A percentile compares a stretch with the other conserved stretches of the same genome.
phyloP scores from a whole-genome alignment of 495 filamentous ascomycete genomes.

The Pyronema domesticum region DNA sequence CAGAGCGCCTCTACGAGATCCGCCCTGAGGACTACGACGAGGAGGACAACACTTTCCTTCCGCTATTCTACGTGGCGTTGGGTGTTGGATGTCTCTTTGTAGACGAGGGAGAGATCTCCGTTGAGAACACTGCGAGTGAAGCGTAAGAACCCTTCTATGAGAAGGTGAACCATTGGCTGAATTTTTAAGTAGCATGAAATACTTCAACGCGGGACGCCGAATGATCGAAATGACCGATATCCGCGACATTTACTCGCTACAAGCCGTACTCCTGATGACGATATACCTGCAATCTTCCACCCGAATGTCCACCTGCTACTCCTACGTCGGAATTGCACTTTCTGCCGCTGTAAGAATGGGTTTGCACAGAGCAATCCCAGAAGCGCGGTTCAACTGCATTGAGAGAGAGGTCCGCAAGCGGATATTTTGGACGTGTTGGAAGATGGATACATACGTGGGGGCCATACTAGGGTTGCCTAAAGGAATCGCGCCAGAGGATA shows the following conservation, averaged over 20 bases:
- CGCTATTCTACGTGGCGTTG: constrained; percentile 65
- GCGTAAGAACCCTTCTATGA: constrained; percentile 24
- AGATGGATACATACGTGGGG: constrained; percentile 87
- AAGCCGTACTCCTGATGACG: constrained; percentile 82
- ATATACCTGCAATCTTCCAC: constrained; percentile 82
- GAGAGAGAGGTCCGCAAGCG: constrained; percentile 70
- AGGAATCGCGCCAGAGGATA: constrained; percentile 70
- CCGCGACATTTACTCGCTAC: constrained; percentile 65
- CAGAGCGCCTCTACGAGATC: constrained; percentile 64
- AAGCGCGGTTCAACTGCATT: constrained; percentile 59
- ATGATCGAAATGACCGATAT: constrained; percentile 84
- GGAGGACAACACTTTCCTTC: constrained; percentile 64
- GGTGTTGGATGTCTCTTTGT: constrained; percentile 76
- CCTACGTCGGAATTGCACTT: constrained; percentile 77
- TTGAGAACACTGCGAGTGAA: constrained; percentile 10
- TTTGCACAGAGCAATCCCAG: constrained; percentile 58
- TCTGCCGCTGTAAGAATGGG: constrained; percentile 74
- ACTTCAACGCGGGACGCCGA: constrained; percentile 61
- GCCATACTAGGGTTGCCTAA: constrained; percentile 72
- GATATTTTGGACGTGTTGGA: constrained; percentile 78
- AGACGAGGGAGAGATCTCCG: constrained; percentile 26
- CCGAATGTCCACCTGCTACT: constrained; percentile 82
- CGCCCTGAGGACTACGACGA: constrained; percentile 49
- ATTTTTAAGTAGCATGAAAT: constrained; percentile 46
- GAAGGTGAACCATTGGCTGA: neutral